These are phyloP conservation scores for Nyssa sinensis DNA, from an alignment of 148 eudicot species.

Conservation along the genomic window DNA sequence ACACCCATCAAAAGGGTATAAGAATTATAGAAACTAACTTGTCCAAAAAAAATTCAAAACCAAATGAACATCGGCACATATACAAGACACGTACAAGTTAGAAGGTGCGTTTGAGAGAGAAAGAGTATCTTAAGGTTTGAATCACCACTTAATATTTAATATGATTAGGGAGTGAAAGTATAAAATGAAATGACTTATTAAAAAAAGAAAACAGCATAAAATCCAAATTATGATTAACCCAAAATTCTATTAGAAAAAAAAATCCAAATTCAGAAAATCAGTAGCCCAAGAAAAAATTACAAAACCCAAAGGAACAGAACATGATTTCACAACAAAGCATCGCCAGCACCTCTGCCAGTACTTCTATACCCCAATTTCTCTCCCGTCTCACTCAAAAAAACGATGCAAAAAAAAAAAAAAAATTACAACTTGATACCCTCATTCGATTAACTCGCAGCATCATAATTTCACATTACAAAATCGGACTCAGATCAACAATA, in stretches of 20 bases:
- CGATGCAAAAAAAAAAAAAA: background rate
- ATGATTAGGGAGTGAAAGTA: background rate
- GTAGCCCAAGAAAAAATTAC: background rate
- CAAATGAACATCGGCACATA: background rate
- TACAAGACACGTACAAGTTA: background rate
- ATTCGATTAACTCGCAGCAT: conserved; percentile 2
- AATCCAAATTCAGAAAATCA: background rate
- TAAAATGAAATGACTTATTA: no score
- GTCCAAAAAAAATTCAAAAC: background rate
- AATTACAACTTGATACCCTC: no score
- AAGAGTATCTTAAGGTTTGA: no score
- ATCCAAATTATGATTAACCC: background rate
- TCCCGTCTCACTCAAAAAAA: background rate
- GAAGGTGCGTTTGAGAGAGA: background rate
- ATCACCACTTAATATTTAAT: background rate
- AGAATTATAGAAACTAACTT: background rate
- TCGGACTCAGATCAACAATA: background rate
- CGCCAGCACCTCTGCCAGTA: background rate
- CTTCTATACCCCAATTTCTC: background rate
- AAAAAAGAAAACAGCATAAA: no score
- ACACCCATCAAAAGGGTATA: background rate
- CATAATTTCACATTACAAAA: background rate
- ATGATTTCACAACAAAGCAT: no score
- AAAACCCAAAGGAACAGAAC: no score
- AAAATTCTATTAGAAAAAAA: no score